These are phyloP conservation scores for Tulasnella sp. DNA, from an alignment of 768 basidiomycete genomes.

Conservation along the genomic window DNA sequence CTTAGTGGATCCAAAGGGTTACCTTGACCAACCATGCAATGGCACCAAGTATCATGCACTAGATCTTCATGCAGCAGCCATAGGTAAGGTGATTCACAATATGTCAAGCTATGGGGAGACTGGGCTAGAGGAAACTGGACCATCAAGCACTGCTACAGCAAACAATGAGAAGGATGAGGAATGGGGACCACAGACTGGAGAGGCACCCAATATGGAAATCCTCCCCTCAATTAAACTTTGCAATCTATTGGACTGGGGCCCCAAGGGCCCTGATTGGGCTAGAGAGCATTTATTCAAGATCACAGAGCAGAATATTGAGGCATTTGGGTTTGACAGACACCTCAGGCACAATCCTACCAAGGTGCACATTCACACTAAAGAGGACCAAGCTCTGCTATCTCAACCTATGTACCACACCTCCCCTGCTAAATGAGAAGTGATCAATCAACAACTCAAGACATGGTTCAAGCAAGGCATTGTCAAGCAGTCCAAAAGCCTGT, in stretches of 20 bases:
- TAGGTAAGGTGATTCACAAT: too few relatives aligned
- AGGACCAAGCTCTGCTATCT: constrained; percentile 21
- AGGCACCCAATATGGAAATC: constrained; percentile 21
- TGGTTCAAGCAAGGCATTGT: constrained; percentile 33
- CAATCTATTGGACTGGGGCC: constrained; percentile 20
- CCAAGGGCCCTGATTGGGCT: constrained; percentile 17
- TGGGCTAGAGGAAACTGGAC: constrained; percentile 16
- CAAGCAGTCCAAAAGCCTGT: constrained; percentile 34
- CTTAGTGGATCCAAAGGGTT: too few relatives aligned
- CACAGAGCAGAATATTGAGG: constrained; percentile 20
- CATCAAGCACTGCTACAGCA: too few relatives aligned
- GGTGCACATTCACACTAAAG: constrained; percentile 24
- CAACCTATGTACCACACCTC: constrained; percentile 23
- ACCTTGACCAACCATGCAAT: too few relatives aligned
- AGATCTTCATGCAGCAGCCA: too few relatives aligned
- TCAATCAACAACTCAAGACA: constrained; percentile 26
- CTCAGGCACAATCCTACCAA: constrained; percentile 24
- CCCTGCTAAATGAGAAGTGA: constrained; percentile 22
- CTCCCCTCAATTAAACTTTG: constrained; percentile 2
- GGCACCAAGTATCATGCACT: too few relatives aligned
- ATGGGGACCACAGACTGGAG: constrained; percentile 26
- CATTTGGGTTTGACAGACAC: constrained; percentile 28
- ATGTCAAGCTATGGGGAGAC: too few relatives aligned
- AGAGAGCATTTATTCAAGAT: constrained; percentile 16
- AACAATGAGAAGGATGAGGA: constrained; percentile 17